These are phyloP conservation scores for Gossypium trilobum DNA, from an alignment of 441 rosid species.

Conservation along the genomic window DNA sequence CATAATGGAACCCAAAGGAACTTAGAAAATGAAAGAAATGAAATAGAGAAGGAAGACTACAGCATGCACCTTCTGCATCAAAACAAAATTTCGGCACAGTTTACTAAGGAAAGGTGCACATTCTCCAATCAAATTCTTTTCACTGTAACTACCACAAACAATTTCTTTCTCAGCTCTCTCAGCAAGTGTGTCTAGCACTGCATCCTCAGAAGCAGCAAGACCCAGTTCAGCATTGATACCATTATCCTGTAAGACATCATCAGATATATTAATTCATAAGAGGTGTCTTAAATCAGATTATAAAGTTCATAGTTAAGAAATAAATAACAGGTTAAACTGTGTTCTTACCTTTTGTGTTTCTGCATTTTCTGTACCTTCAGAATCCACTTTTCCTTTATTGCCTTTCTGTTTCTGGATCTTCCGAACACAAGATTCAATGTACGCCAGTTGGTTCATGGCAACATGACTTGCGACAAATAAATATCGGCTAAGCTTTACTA, in stretches of 20 bases:
- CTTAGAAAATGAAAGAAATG: slow-evolving; percentile 5
- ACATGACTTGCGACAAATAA: slow-evolving; percentile 73
- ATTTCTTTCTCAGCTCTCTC: slow-evolving; percentile 92
- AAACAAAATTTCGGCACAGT: slow-evolving; percentile 77
- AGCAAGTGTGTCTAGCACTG: slow-evolving; percentile 66
- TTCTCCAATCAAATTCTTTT: slow-evolving; percentile 70
- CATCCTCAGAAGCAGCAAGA: slow-evolving; percentile 90
- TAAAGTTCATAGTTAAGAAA: neutral
- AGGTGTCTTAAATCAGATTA: slow-evolving; percentile 7
- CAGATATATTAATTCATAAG: slow-evolving; percentile 9
- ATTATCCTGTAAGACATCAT: slow-evolving; percentile 44
- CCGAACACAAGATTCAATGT: slow-evolving; percentile 76
- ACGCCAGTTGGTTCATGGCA: slow-evolving; percentile 92
- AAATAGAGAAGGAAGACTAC: slow-evolving; percentile 8
- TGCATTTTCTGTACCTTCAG: slow-evolving; percentile 25
- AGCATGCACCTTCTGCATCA: slow-evolving; percentile 70
- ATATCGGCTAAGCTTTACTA: slow-evolving; percentile 68
- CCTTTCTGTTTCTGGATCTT: slow-evolving; percentile 80
- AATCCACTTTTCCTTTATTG: slow-evolving; percentile 36
- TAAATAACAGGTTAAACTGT: neutral
- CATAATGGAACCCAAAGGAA: neutral
- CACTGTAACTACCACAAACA: slow-evolving; percentile 51
- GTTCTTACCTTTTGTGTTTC: slow-evolving; percentile 42
- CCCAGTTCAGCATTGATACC: slow-evolving; percentile 90
- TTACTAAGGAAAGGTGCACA: slow-evolving; percentile 78